Evolutionary conservation across 2,329 filamentous ascomycete genomes (phyloP).

Genomic region (Botrytis medusae): DNA sequence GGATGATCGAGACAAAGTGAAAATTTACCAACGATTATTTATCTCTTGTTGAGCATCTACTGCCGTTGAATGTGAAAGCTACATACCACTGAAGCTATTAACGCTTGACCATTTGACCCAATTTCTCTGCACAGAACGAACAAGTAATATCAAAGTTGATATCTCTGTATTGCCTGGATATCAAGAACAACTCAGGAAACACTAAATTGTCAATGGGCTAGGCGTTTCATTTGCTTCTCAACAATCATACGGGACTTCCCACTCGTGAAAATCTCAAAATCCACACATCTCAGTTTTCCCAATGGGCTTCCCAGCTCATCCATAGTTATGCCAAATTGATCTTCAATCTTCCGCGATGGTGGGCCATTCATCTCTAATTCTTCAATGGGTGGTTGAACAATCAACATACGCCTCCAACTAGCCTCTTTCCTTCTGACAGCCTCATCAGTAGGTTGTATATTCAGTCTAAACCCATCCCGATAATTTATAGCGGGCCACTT

Average conservation of each 20-base stretch:
- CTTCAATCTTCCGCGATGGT: not conserved
- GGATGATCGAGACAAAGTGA: not conserved
- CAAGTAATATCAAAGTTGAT: not conserved
- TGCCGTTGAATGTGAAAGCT: not conserved
- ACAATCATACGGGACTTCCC: constrained; percentile 16
- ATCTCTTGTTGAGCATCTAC: not conserved
- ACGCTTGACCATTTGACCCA: not conserved
- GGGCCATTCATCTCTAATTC: constrained; percentile 4
- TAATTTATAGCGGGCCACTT: constrained; percentile 7
- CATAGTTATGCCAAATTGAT: constrained; percentile 13
- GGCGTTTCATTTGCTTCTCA: constrained; percentile 2
- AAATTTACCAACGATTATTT: not conserved
- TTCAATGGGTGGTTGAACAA: constrained; percentile 18
- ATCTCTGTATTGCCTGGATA: not conserved
- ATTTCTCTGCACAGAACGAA: not conserved
- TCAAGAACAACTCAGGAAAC: not conserved
- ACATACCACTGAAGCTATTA: not conserved
- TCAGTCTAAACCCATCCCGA: not conserved
- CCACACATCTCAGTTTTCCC: constrained; percentile 9
- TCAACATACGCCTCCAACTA: constrained; percentile 16
- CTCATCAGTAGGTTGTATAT: not conserved
- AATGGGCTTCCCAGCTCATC: constrained; percentile 11
- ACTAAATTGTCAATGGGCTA: not conserved
- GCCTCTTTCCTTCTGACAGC: constrained; percentile 12
- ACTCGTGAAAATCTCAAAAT: constrained; percentile 20